phyloP scores from a whole-genome alignment of 257 asterid species.

The Solanum appendiculatum region DNA sequence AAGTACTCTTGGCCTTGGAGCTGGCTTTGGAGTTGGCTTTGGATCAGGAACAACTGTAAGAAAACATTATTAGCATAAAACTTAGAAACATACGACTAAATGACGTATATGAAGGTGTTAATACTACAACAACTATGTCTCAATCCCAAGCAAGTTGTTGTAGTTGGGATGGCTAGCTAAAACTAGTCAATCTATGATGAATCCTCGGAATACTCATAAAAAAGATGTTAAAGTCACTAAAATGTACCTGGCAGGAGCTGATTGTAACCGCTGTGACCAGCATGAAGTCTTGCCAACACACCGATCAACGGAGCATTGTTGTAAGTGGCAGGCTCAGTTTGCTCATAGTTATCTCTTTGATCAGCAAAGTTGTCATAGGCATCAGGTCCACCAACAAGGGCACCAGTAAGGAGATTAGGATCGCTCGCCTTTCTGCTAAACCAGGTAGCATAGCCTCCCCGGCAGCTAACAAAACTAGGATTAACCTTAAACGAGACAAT shows the following conservation, averaged over 20 bases:
- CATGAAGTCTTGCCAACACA: constrained; percentile 70
- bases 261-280: constrained; percentile 60
- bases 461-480: constrained; percentile 63
- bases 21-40: constrained; percentile 23
- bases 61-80: constrained; percentile 27
- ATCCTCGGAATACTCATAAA: not conserved
- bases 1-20: constrained; percentile 27
- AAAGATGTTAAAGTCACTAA: not conserved
- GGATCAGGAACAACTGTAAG: not conserved
- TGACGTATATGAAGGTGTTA: not conserved
- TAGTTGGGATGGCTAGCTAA: not conserved
- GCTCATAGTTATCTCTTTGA: constrained; percentile 87
- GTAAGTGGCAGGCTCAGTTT: constrained; percentile 98
- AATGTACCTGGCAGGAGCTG: constrained; percentile 82
- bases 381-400: constrained; percentile 99
- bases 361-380: constrained; percentile 97
- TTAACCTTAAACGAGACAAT: constrained; percentile 74
- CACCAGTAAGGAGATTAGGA: constrained; percentile 87
- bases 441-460: constrained; percentile 99
- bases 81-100: not conserved
- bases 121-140: not conserved
- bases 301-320: constrained; percentile 91
- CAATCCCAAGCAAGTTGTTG: not conserved
- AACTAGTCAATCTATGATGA: not conserved
- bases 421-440: constrained; percentile 63